Base-by-base conservation (phyloP, 2,329 filamentous ascomycete species). In the Diaporthe citri region DNA sequence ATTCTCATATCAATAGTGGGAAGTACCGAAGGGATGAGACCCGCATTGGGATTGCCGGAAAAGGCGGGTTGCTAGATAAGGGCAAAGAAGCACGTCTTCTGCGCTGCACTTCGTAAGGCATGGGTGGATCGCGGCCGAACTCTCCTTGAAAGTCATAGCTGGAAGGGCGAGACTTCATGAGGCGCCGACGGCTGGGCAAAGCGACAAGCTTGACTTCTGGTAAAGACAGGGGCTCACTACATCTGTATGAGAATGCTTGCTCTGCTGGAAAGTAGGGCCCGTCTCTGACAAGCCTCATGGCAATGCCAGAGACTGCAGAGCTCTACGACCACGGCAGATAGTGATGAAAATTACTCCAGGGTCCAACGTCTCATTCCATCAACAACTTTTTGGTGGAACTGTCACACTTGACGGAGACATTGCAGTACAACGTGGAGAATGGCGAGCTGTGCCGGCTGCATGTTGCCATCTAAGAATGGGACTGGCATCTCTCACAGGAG, bases 231-330 rank as follows among this genome's bases (percentile, higher is more conserved):
- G 34, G 69, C 56, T 62, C 74, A 74, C 72, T 70, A 73, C 75
- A 75, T 71, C 64, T 75, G 73, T 70, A 75, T 76, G 62, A 75
- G 75, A 76, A 76, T 62, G 70, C 31, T 66, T 70, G 72, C 56
- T 64, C 46, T 43, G 70, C 36, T 25, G 57, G 48, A 64, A 31
- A 34, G 34, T 55, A 72, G 22, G 12, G 25, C 39, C 15, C 56
- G 34, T 31, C 46, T 28, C n/a, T 34, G 46, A 67, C 31, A 67
- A 52, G 62, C 10, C 22, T 25, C 31, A 52, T 25, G 46, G 46
- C 43, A 25, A 52, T 25, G 62, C 28, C 17, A n/a, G 22, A 57
- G 22, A n/a, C 25, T 25, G 25, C 25, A 56, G 41, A 36, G 22
- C 39, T 43, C 31, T 56, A 62, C 6, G 25, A 20, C 13, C 36